Evolutionary conservation across 164 flowering plant species (phyloP).

Genomic region (Umbilicus rupestris): DNA sequence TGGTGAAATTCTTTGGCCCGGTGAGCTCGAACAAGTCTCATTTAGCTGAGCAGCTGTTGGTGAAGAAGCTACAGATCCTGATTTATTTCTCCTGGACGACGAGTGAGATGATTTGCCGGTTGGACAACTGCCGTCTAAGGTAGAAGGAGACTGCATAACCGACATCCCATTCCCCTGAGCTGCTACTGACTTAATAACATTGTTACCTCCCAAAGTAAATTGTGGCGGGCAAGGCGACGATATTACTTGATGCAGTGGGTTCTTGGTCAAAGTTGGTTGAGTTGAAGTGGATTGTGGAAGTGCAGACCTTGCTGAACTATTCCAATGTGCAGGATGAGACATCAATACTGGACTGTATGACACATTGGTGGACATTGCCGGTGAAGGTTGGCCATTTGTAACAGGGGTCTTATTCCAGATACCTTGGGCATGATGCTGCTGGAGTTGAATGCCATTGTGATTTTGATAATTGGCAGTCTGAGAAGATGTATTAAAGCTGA

Average conservation of each 20-base stretch:
- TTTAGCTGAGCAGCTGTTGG: too few relatives aligned
- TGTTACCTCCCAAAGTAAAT: slow-evolving; percentile 20
- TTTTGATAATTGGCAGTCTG: slow-evolving; percentile 1
- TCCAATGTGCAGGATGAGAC: slow-evolving; percentile 13
- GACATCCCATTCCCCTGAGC: slow-evolving; percentile 11
- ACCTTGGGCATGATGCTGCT: slow-evolving; percentile 14
- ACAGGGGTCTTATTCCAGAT: background rate
- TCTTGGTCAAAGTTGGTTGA: slow-evolving; percentile 3
- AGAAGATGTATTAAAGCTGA: slow-evolving; percentile 17
- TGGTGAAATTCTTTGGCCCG: slow-evolving; percentile 14
- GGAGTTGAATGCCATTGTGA: slow-evolving; percentile 14
- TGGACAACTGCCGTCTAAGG: background rate
- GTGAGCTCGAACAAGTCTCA: slow-evolving; percentile 16
- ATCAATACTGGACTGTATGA: slow-evolving; percentile 10
- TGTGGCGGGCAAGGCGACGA: slow-evolving; percentile 14
- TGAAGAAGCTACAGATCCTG: slow-evolving; percentile 9
- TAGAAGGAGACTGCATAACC: slow-evolving; percentile 5
- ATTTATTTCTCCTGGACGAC: slow-evolving; percentile 6
- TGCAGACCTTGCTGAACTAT: slow-evolving; percentile 11
- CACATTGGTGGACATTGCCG: slow-evolving; percentile 11
- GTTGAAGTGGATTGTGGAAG: slow-evolving; percentile 11
- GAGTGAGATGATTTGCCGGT: background rate
- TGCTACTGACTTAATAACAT: slow-evolving; percentile 3
- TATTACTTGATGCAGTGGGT: slow-evolving; percentile 14
- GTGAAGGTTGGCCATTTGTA: background rate